These are phyloP conservation scores for Alternaria longipes DNA, from an alignment of 2,329 filamentous ascomycete genomes.

Conservation along the genomic window DNA sequence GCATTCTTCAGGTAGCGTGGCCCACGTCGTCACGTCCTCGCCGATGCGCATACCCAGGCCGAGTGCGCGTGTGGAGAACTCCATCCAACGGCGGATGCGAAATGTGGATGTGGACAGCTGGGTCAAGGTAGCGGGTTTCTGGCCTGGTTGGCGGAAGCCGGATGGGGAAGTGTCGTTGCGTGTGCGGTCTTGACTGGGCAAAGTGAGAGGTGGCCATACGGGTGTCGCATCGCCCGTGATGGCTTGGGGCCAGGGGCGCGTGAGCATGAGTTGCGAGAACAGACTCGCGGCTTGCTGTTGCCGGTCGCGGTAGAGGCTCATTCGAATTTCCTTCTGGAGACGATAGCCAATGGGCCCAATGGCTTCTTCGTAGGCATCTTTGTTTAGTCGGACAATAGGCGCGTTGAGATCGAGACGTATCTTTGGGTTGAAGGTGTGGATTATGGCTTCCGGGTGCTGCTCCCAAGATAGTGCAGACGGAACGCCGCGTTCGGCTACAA, in stretches of 20 bases:
- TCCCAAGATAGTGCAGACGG: slow-evolving; percentile 71
- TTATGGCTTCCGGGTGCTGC: slow-evolving; percentile 70
- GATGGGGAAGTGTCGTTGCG: slow-evolving; percentile 58
- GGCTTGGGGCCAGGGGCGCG: slow-evolving; percentile 60
- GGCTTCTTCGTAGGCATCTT: slow-evolving; percentile 35
- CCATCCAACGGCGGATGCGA: slow-evolving; percentile 78
- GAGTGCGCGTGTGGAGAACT: slow-evolving; percentile 60
- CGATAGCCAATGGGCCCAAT: slow-evolving; percentile 42
- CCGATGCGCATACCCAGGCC: slow-evolving; percentile 55
- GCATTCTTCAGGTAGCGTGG: slow-evolving; percentile 75
- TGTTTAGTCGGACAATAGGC: slow-evolving; percentile 64
- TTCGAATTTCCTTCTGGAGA: slow-evolving; percentile 62
- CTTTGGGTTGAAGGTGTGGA: slow-evolving; percentile 76
- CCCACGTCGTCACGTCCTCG: slow-evolving; percentile 68
- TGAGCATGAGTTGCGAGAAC: slow-evolving; percentile 74
- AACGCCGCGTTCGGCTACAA: slow-evolving; percentile 71
- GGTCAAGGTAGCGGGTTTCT: slow-evolving; percentile 61
- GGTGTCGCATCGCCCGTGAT: slow-evolving; percentile 49
- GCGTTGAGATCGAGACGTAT: slow-evolving; percentile 78
- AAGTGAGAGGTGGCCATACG: slow-evolving; percentile 78
- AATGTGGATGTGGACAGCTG: slow-evolving; percentile 77
- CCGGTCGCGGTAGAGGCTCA: slow-evolving; percentile 50
- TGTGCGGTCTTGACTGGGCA: slow-evolving; percentile 71
- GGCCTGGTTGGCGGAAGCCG: slow-evolving; percentile 55
- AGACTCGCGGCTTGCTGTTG: slow-evolving; percentile 52